phyloP scores from a whole-genome alignment of 2,329 filamentous ascomycete genomes.

The Fusarium algeriense region DNA sequence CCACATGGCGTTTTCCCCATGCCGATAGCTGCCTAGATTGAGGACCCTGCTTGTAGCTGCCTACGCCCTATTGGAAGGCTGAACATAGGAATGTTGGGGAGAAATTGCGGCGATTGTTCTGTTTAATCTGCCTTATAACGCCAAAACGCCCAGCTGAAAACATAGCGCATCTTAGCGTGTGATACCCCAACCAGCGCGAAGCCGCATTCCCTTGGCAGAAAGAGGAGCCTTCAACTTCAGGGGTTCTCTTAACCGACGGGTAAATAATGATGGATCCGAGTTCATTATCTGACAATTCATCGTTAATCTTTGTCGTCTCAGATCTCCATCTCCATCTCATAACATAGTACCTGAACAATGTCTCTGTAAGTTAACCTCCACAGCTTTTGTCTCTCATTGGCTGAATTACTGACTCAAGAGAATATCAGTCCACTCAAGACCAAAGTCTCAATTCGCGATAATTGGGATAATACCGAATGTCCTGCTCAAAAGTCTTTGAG shows the following conservation, averaged over 20 bases:
- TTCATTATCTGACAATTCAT: neutral
- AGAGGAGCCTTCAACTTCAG: neutral
- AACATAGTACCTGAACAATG: neutral
- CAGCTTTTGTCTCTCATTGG: neutral
- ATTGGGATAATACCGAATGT: conserved; percentile 54
- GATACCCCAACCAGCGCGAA: conserved; percentile 6
- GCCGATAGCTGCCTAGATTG: neutral
- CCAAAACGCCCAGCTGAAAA: conserved; percentile 45
- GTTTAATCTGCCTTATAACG: conserved; percentile 30
- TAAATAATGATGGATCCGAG: neutral
- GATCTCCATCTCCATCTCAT: neutral
- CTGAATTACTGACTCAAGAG: neutral
- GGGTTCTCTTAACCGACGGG: conserved; percentile 1
- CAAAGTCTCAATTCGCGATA: conserved; percentile 58
- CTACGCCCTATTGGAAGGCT: neutral
- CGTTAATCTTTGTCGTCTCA: neutral
- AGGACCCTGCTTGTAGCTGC: neutral
- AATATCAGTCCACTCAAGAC: conserved; percentile 57
- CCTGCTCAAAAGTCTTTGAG: conserved; percentile 51
- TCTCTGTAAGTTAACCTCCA: conserved; percentile 17
- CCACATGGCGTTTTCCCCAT: conserved; percentile 1
- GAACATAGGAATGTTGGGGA: neutral
- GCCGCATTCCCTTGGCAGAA: neutral
- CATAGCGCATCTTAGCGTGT: conserved; percentile 36
- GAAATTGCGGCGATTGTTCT: conserved; percentile 10